Base-by-base conservation (phyloP, 2,329 filamentous ascomycete species). In the Trichoderma citrinoviride region DNA sequence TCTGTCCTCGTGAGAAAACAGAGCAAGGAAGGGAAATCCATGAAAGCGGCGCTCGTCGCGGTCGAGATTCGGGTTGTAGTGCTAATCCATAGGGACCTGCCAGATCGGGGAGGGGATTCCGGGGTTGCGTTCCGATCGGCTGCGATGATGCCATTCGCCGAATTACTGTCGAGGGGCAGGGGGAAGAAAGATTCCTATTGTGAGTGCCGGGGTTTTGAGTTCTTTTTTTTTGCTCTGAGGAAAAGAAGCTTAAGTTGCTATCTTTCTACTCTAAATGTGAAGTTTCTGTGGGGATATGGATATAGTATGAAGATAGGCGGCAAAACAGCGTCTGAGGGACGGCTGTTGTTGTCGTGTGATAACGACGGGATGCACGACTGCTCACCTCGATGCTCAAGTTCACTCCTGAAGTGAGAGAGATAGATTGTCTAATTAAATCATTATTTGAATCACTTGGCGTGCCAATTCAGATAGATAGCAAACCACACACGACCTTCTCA, bases 71-170 rank as follows among this genome's bases (percentile, higher is more conserved):
- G 7, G n/a, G 14, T 19, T 37, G 33, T 37, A 37, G 33, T 37
- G 33, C 33, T 37, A 37, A 37, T n/a, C n/a, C n/a, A 37, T 4
- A 37, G 33, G 10, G 64, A 66, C 64, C 64, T 66, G 58, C 64
- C 64, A 40, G 33, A 66, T 66, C 64, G 52, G 64, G 64, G 44
- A 12, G 41, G 44, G 23, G 23, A 43, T 49, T 50, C 64, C 64
- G 64, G 60, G 21, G 58, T 25, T 49, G 52, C 41, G 58, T 50
- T 50, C 49, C 49, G 40, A 62, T 62, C 58, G 58, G 40, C 41
- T 55, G 41, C 33, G 25, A 61, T 65, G 63, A 61, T 65, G 49
- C 63, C 56, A 65, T 65, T 46, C 40, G 17, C 49, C 27, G 49
- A 52, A 17, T n/a, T 46, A n/a, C 54, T 7, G 14, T 33, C 29